A percentile compares a stretch with the other conserved stretches of the same genome.
These are phyloP conservation scores for Spathaspora girioi DNA, from an alignment of 805 yeast species.

Conservation along the genomic window DNA sequence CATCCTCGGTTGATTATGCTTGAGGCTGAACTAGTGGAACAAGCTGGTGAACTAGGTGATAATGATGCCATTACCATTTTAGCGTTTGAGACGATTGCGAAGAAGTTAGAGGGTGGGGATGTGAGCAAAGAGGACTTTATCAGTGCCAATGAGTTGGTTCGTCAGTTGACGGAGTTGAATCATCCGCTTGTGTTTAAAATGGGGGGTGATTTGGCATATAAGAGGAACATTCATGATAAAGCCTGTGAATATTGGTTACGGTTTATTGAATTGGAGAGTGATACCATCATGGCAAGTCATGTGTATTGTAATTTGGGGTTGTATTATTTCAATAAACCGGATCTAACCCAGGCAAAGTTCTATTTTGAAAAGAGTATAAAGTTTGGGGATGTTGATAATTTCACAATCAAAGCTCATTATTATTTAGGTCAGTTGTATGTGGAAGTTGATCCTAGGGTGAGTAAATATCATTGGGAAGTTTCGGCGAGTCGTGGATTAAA, in stretches of 20 bases:
- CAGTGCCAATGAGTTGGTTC: conserved; percentile 61
- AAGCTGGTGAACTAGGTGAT: conserved; percentile 80
- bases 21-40: conserved; percentile 73
- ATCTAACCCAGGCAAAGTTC: conserved; percentile 50
- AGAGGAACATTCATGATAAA: conserved; percentile 43
- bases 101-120: conserved; percentile 13
- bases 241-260: conserved; percentile 59
- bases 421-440: conserved; percentile 69
- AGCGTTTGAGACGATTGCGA: conserved; percentile 58
- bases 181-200: conserved; percentile 77
- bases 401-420: conserved; percentile 67
- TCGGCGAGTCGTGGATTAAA: conserved; percentile 75
- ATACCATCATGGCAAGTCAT: conserved; percentile 63
- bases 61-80: conserved; percentile 75
- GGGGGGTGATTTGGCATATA: conserved; percentile 71
- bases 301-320: conserved; percentile 67
- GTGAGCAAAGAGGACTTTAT: conserved; percentile 47
- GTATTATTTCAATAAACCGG: conserved; percentile 50
- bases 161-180: conserved; percentile 50
- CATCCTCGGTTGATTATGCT: conserved; percentile 54
- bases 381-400: conserved; percentile 59
- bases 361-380: conserved; percentile 59
- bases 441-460: conserved; percentile 57
- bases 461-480: conserved; percentile 69
- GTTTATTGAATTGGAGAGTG: conserved; percentile 53